These are phyloP conservation scores for Cladophialophora immunda DNA, from an alignment of 2,329 filamentous ascomycete genomes.

Conservation along the genomic window DNA sequence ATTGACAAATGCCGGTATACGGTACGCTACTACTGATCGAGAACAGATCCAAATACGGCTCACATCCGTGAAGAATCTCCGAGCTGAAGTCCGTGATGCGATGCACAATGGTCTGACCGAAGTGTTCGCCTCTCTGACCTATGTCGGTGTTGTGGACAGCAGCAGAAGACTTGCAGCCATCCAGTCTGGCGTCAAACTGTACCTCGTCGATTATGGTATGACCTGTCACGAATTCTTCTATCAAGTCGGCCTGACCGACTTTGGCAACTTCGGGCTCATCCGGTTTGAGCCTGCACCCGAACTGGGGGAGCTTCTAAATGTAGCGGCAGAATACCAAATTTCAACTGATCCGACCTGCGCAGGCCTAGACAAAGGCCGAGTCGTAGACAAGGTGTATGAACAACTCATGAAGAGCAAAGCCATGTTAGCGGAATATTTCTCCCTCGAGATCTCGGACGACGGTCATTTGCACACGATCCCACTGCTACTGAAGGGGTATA, in stretches of 20 bases:
- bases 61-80: constrained; percentile 84
- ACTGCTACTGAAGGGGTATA: constrained; percentile 87
- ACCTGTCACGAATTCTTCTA: constrained; percentile 91
- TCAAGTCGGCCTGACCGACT: constrained; percentile 91
- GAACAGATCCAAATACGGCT: constrained; percentile 76
- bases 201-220: constrained; percentile 91
- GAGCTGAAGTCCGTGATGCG: constrained; percentile 78
- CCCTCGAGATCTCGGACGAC: constrained; percentile 78
- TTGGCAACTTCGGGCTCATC: constrained; percentile 90
- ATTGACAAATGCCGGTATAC: constrained; percentile 59
- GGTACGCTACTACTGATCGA: constrained; percentile 77
- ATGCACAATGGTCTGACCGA: constrained; percentile 89
- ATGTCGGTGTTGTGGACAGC: constrained; percentile 92
- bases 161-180: constrained; percentile 87
- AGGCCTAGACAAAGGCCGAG: constrained; percentile 59
- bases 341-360: constrained; percentile 46
- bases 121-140: constrained; percentile 85
- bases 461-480: constrained; percentile 83
- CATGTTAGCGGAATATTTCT: constrained; percentile 94
- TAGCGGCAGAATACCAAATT: constrained; percentile 78
- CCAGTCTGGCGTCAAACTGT: constrained; percentile 90
- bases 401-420: constrained; percentile 79
- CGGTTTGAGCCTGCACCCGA: constrained; percentile 79
- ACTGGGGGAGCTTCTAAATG: constrained; percentile 73
- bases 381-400: constrained; percentile 70